Base-by-base conservation (phyloP, 2,329 filamentous ascomycete species). In the Alternaria ventricosa region DNA sequence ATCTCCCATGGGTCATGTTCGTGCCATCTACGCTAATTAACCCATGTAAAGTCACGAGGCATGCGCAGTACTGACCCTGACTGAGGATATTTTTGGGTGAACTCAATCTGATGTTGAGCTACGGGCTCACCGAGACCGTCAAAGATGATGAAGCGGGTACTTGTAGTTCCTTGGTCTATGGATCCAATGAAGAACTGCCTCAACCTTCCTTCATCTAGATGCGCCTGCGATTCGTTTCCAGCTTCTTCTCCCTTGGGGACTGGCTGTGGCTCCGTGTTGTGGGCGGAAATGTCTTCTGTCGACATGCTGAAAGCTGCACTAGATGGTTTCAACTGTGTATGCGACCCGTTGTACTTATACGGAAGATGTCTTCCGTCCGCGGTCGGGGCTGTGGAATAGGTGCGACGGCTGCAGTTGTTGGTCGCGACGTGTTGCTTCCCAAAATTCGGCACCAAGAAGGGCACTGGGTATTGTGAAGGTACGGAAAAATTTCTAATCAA, bases 81-180 rank as follows among this genome's bases (percentile, higher is more conserved):
- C 65, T 94, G 86, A 15, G 93, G 92, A 79, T 96, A 95, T 63
- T 91, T 87, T 78, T 97, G 94, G 69, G 89, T 88, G 75, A 97
- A 94, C 78, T 96, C 93, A 69, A 94, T 89, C 81, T 97, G 94
- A 78, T 97, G 93, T 71, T 89, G 90, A 41, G 92, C 93, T 47
- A 96, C 87, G 5, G 92, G 92, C 63, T 91, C 89, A 59, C 94
- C 93, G 45, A 87, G 83, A 68, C 88, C 89, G 80, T 97, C 90
- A 82, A 97, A 97, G 76, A 97, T 94, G 71, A 97, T 87, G 81
- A 97, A 97, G 41, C 94, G 88, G 33, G 93, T 92, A 63, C 92
- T 95, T 30, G 94, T 97, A 12, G 94, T 97, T 62, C 94, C 94
- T 75, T 96, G 93, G 77, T 97, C 94, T 77, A 97, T 94, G 71